Conservation (phyloP, 208 protist species). For the Trypanosoma scelopori region DNA sequence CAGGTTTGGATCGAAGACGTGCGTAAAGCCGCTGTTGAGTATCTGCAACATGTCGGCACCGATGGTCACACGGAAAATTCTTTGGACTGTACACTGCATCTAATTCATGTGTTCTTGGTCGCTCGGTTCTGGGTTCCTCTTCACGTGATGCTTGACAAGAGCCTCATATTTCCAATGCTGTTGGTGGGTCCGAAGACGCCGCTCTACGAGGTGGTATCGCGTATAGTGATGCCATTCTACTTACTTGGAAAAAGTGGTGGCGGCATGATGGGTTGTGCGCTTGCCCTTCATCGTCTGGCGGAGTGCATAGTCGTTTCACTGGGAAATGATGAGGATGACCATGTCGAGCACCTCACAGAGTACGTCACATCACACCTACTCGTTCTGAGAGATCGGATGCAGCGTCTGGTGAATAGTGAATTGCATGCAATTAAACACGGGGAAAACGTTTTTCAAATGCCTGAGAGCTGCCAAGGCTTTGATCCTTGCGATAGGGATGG, state of each 20-base stretch:
- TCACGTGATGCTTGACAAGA: conserved; percentile 14
- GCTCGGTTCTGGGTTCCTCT: conserved; percentile 21
- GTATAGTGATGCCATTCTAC: conserved; percentile 25
- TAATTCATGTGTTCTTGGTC: conserved; percentile 18
- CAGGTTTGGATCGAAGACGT: conserved; percentile 7
- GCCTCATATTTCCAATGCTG: conserved; percentile 21
- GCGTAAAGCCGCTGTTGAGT: conserved; percentile 17
- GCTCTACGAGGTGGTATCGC: conserved; percentile 16
- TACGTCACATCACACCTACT: conserved; percentile 14
- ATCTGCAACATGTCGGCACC: neutral
- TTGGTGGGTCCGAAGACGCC: conserved; percentile 14
- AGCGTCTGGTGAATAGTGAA: conserved; percentile 15
- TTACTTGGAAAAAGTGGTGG: conserved; percentile 3
- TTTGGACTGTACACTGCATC: conserved; percentile 5
- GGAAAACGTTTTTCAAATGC: neutral
- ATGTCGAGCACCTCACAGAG: conserved; percentile 12
- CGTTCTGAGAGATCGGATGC: conserved; percentile 13
- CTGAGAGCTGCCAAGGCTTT: neutral
- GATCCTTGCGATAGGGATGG: neutral
- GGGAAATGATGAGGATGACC: conserved; percentile 15
- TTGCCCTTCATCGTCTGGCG: conserved; percentile 23
- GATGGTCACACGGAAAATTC: conserved; percentile 1
- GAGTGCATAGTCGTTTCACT: conserved; percentile 26
- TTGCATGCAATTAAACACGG: neutral
- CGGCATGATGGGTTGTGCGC: conserved; percentile 12